A percentile compares a stretch with the other conserved stretches of the same genome.
Conservation (phyloP, 192 early-diverging fungal genomes). For the Jimgerdemannia flammicorona region DNA sequence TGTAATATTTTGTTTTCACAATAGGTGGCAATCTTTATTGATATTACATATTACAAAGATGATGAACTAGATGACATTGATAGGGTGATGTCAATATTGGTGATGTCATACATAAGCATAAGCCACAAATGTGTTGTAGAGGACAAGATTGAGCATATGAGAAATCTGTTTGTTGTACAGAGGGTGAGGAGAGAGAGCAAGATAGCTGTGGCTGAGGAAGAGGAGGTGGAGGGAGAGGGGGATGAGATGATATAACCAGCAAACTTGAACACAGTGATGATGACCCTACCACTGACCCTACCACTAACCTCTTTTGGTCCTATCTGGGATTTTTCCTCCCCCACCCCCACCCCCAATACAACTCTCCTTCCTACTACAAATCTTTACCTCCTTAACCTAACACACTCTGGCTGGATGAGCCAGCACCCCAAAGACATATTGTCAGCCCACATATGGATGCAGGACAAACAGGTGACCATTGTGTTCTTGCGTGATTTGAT, state of each 20-base stretch:
- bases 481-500: background rate
- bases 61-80: too few species aligned
- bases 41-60: too few species aligned
- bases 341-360: background rate
- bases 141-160: too few species aligned
- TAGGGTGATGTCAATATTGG: too few species aligned
- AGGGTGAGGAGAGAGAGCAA: too few species aligned
- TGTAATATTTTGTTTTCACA: too few species aligned
- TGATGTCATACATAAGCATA: too few species aligned
- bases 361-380: background rate
- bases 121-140: too few species aligned
- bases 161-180: too few species aligned
- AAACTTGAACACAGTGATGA: background rate
- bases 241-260: background rate
- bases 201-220: too few species aligned
- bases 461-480: slow-evolving; percentile 28
- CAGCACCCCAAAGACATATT: slow-evolving; percentile 30
- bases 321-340: slow-evolving; percentile 19
- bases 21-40: too few species aligned
- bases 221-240: background rate
- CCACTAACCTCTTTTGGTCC: slow-evolving; percentile 23
- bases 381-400: slow-evolving; percentile 9
- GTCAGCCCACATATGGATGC: slow-evolving; percentile 30
- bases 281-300: slow-evolving; percentile 9
- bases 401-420: slow-evolving; percentile 30